Percentiles rank a stretch among this genome's conserved stretches.
Evolutionary conservation across 345 rosid species (phyloP).

Genomic region (Moricandia moricandioides): DNA sequence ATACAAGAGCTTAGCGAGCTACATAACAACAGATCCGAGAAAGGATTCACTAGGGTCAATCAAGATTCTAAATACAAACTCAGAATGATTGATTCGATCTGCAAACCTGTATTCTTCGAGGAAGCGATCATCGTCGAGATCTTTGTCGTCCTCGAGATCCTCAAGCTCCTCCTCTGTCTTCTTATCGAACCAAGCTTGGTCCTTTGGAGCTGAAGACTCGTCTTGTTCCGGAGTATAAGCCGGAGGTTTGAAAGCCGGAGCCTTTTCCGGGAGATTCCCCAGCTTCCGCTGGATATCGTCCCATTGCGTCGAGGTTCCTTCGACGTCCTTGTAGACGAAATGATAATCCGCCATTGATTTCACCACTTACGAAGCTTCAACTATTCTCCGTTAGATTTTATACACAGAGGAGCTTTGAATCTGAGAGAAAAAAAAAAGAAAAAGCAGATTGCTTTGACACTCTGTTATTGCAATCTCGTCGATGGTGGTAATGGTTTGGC

Average conservation of each 20-base stretch:
- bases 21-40: slow-evolving; percentile 20
- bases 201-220: slow-evolving; percentile 64
- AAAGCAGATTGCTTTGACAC: slow-evolving; percentile 31
- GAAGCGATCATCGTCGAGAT: slow-evolving; percentile 85
- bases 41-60: neutral
- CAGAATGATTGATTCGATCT: slow-evolving; percentile 11
- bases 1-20: neutral
- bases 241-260: slow-evolving; percentile 86
- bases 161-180: slow-evolving; percentile 86
- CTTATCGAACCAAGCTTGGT: slow-evolving; percentile 66
- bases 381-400: slow-evolving; percentile 16
- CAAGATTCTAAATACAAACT: neutral
- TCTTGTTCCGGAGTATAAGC: slow-evolving; percentile 72
- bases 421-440: neutral
- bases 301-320: slow-evolving; percentile 98
- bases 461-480: slow-evolving; percentile 25
- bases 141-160: slow-evolving; percentile 69
- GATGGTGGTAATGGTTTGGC: neutral
- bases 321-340: slow-evolving; percentile 88
- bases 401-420: slow-evolving; percentile 18
- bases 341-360: slow-evolving; percentile 84
- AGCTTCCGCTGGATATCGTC: slow-evolving; percentile 96
- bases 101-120: slow-evolving; percentile 81
- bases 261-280: slow-evolving; percentile 79
- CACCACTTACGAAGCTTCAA: neutral